Base-by-base conservation (phyloP, 495 filamentous ascomycete genomes). In the Penicillium odoratum region DNA sequence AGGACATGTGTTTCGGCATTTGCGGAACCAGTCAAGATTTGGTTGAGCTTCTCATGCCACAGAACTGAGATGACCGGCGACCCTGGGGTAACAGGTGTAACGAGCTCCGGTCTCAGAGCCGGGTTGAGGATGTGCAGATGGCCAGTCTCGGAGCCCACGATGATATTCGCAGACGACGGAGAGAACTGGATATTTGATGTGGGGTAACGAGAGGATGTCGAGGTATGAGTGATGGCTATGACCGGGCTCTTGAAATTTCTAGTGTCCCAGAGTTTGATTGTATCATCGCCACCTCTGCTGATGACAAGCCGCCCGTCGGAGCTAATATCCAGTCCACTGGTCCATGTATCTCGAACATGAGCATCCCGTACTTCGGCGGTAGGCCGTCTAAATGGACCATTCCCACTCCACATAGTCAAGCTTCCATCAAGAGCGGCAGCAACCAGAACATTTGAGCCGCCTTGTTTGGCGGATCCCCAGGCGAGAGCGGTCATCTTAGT, bases 1-100 rank as follows among this genome's bases (percentile, higher is more conserved):
- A 98, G 86, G 31, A 97, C 82, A 67, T 92, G 93, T 5, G 88
- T 88, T 71, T 93, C 89, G 48, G 87, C 85, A 65, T 96, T 94
- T 40, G 90, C 89, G 42, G 93, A 97, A 54, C 93, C 93, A 3
- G 93, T 96, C 58, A 98, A 71, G 60, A 98, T 97, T 68, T 98
- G 94, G 67, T 98, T 98, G 54, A 98, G 84, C 69, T 91, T 95
- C 25, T 89, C 78, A 66, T 97, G 93, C 93, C 95, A 98, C 56
- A 89, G 78, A 15, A 95, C 90, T 5, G 87, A 84, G 57, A 97
- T 90, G 25, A 98, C 74, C 0, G 93, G 84, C 4, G 86, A 89
- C 7, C 88, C 87, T 0, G 90, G 88, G 0, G 94, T 96, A 30
- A 98, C 85, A 15, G 90, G 85, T 5, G 93, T 94, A 55, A 92